phyloP scores from a whole-genome alignment of 495 filamentous ascomycete genomes.

The Parachaetomium inaequale region DNA sequence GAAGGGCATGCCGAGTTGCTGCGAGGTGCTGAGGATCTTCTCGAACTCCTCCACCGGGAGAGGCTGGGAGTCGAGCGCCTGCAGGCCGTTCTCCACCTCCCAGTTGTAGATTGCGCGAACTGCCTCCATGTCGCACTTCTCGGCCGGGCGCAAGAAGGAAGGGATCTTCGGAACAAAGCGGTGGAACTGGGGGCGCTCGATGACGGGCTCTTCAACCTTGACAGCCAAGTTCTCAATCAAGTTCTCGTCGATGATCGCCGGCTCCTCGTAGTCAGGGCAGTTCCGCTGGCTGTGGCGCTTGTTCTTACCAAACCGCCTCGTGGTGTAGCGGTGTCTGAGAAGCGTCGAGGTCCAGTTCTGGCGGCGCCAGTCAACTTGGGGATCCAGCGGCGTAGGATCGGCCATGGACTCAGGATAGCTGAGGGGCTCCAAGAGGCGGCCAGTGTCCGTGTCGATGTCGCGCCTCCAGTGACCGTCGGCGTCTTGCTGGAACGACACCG shows the following conservation, averaged over 20 bases:
- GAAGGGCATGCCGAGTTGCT: slow-evolving; percentile 35
- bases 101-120: slow-evolving; percentile 38
- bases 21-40: slow-evolving; percentile 23
- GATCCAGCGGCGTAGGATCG: not conserved
- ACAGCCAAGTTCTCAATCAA: not conserved
- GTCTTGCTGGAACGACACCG: slow-evolving; percentile 15
- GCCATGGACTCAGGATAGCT: slow-evolving; percentile 23
- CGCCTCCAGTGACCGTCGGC: slow-evolving; percentile 23
- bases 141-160: slow-evolving; percentile 37
- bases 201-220: not conserved
- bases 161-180: slow-evolving; percentile 27
- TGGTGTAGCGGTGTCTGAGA: not conserved
- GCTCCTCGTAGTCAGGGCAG: not conserved
- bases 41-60: slow-evolving; percentile 22
- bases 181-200: slow-evolving; percentile 7
- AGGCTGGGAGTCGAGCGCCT: slow-evolving; percentile 31
- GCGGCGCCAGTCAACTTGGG: slow-evolving; percentile 19
- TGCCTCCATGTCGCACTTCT: slow-evolving; percentile 28
- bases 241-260: not conserved
- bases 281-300: not conserved
- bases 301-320: not conserved
- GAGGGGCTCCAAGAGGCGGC: slow-evolving; percentile 29
- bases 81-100: slow-evolving; percentile 33
- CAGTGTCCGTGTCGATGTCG: slow-evolving; percentile 35
- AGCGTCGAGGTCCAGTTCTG: slow-evolving; percentile 20